These are phyloP conservation scores for Malania oleifera DNA, from an alignment of 164 flowering plant genomes.

Conservation along the genomic window DNA sequence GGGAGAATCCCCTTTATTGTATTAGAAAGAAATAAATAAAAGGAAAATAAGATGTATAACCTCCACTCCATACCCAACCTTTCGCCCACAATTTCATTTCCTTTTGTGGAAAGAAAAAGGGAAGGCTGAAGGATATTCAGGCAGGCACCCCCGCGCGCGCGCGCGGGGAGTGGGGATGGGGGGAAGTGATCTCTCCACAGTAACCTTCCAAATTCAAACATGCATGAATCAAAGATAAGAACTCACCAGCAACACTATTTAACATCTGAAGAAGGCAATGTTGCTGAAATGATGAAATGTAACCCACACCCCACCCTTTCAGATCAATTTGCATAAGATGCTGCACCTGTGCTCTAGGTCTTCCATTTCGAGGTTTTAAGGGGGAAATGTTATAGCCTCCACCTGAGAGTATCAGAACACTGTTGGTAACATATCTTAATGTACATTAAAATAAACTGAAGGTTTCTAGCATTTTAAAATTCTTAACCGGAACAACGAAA, in stretches of 20 bases:
- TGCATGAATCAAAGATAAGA: slow-evolving; percentile 1
- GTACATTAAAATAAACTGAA: neutral
- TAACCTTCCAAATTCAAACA: neutral
- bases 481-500: slow-evolving; percentile 5
- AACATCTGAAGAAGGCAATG: slow-evolving; percentile 93
- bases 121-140: too few relatives aligned
- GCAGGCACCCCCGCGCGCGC: too few relatives aligned
- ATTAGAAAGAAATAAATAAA: too few relatives aligned
- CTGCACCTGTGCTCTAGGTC: slow-evolving; percentile 89
- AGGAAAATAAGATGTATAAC: too few relatives aligned
- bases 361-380: slow-evolving; percentile 82
- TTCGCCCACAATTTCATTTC: too few relatives aligned
- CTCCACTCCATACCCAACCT: too few relatives aligned
- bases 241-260: slow-evolving; percentile 92
- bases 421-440: neutral
- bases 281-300: slow-evolving; percentile 83
- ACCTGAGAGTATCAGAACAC: slow-evolving; percentile 45
- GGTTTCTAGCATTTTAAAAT: neutral
- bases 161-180: too few relatives aligned
- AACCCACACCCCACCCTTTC: slow-evolving; percentile 98
- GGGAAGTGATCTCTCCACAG: too few relatives aligned
- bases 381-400: slow-evolving; percentile 97
- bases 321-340: slow-evolving; percentile 99
- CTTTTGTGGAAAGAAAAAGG: too few relatives aligned
- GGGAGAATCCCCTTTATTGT: too few relatives aligned